phyloP scores from a whole-genome alignment of 345 rosid genomes.

The Linum tenue region DNA sequence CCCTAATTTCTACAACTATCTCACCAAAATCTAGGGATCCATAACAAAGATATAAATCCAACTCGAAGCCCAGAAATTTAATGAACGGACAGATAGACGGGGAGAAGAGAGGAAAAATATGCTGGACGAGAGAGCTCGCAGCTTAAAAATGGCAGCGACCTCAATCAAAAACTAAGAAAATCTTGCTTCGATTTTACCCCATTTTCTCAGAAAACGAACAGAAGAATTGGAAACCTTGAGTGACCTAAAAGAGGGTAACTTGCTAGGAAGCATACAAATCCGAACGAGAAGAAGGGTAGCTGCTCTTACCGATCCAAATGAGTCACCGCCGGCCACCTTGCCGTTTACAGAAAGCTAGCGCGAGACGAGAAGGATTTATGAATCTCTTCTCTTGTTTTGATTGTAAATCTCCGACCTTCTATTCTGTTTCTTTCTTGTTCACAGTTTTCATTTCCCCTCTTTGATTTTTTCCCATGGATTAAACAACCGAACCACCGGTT shows the following conservation, averaged over 20 bases:
- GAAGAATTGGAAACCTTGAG: no score
- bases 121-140: no score
- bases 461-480: no score
- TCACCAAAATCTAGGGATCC: neutral
- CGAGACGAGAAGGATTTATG: neutral
- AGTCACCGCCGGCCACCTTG: neutral
- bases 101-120: neutral
- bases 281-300: neutral
- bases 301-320: neutral
- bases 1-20: neutral
- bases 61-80: neutral
- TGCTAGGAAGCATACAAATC: no score
- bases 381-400: neutral
- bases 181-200: no score
- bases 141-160: no score
- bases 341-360: neutral
- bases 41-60: neutral
- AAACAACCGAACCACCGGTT: no score
- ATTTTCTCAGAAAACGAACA: no score
- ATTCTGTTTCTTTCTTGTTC: neutral
- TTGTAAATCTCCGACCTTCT: neutral
- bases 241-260: no score
- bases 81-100: no score
- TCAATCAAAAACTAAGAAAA: no score
- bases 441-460: neutral